Evolutionary conservation across 768 basidiomycete species (phyloP).

Genomic region (Fomitopsis pulvina): DNA sequence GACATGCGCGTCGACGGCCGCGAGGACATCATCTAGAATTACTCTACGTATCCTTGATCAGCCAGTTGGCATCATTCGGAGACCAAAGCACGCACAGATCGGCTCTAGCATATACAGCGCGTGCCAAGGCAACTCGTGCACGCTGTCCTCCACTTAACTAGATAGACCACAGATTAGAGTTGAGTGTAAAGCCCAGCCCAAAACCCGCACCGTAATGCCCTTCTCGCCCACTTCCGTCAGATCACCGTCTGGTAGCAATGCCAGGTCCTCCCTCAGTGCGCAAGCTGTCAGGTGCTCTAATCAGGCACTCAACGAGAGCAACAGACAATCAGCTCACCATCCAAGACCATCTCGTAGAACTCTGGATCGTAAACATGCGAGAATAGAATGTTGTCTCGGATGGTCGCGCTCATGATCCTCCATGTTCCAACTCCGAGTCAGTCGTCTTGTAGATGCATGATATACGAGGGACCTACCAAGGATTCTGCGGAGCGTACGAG

Average conservation of each 20-base stretch:
- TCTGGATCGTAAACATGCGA: slow-evolving; percentile 81
- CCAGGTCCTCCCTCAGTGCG: slow-evolving; percentile 77
- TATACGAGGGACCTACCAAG: slow-evolving; percentile 47
- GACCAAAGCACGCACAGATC: slow-evolving; percentile 53
- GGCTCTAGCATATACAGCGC: slow-evolving; percentile 87
- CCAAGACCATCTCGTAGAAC: slow-evolving; percentile 78
- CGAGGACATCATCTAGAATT: slow-evolving; percentile 86
- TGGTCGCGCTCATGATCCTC: slow-evolving; percentile 83
- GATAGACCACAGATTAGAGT: background rate
- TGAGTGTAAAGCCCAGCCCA: slow-evolving; percentile 9
- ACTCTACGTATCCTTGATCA: slow-evolving; percentile 33
- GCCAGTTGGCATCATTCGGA: background rate
- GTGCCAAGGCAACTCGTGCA: slow-evolving; percentile 76
- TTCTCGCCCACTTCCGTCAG: slow-evolving; percentile 83
- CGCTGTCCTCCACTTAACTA: slow-evolving; percentile 81
- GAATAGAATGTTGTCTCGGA: slow-evolving; percentile 90
- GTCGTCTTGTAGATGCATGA: background rate
- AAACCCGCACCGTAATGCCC: slow-evolving; percentile 30
- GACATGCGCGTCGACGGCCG: slow-evolving; percentile 83
- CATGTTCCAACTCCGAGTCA: too few relatives aligned
- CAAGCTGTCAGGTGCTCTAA: slow-evolving; percentile 46
- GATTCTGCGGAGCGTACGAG: slow-evolving; percentile 82
- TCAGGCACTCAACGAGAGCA: background rate
- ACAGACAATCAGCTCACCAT: slow-evolving; percentile 42
- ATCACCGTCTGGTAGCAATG: slow-evolving; percentile 75